Evolutionary conservation across 2,329 filamentous ascomycete species (phyloP).

Genomic region (Fusarium austroafricanum): DNA sequence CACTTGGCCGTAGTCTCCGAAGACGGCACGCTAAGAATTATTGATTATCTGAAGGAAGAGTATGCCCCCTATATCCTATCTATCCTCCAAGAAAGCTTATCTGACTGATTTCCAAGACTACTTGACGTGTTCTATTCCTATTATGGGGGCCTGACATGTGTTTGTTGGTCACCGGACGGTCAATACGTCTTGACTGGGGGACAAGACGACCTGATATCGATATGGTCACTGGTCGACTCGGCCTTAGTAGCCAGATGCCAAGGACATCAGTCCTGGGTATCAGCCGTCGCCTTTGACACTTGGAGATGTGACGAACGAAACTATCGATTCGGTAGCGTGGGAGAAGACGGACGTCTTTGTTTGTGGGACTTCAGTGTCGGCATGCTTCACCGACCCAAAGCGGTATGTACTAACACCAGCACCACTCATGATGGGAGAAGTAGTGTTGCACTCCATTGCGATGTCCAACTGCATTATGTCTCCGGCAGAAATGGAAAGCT

Average conservation of each 20-base stretch:
- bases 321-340: constrained; percentile 95
- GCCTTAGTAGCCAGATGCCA: constrained; percentile 91
- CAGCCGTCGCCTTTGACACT: constrained; percentile 91
- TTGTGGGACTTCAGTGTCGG: constrained; percentile 98
- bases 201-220: constrained; percentile 94
- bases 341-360: constrained; percentile 89
- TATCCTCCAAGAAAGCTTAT: neutral
- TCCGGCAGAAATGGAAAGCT: constrained; percentile 17
- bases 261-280: constrained; percentile 96
- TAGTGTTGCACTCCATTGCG: no score
- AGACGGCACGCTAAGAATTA: constrained; percentile 87
- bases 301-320: constrained; percentile 97
- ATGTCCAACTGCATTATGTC: neutral
- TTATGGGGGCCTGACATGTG: constrained; percentile 91
- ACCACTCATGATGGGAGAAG: neutral
- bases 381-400: constrained; percentile 93
- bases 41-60: constrained; percentile 93
- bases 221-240: constrained; percentile 90
- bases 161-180: constrained; percentile 97
- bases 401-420: constrained; percentile 63
- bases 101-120: constrained; percentile 65
- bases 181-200: constrained; percentile 96
- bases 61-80: constrained; percentile 55
- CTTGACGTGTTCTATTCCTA: constrained; percentile 89
- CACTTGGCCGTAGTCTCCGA: constrained; percentile 92